Conservation (phyloP, 2,329 filamentous ascomycete species). For the Cercospora janseana region DNA sequence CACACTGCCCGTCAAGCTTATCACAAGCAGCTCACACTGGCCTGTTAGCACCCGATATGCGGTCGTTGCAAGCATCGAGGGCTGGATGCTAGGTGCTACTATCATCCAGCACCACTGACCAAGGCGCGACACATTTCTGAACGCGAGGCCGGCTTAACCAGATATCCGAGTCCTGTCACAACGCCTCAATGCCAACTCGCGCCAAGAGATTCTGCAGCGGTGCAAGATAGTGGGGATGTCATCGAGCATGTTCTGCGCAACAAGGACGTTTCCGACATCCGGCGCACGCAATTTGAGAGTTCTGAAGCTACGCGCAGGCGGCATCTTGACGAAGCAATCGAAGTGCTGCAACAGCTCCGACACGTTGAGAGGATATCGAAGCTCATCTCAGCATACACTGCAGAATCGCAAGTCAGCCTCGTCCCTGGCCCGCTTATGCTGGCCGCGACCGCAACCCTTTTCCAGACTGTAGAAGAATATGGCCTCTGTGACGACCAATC, state of each 20-base stretch:
- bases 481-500: not conserved
- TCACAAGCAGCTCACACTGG: not conserved
- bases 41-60: conserved; percentile 16
- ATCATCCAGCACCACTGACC: conserved; percentile 26
- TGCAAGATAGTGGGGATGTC: not conserved
- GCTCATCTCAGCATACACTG: not conserved
- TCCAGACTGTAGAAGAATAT: not conserved
- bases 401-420: not conserved
- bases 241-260: not conserved
- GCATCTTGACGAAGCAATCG: not conserved
- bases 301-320: not conserved
- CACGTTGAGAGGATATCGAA: not conserved
- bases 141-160: not conserved
- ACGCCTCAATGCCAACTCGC: not conserved
- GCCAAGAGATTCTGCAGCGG: not conserved
- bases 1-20: not conserved
- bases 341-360: not conserved
- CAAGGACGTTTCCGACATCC: not conserved
- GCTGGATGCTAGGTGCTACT: conserved; percentile 16
- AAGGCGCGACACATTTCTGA: not conserved
- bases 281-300: not conserved
- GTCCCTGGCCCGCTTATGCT: conserved; percentile 6
- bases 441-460: conserved; percentile 5
- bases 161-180: not conserved
- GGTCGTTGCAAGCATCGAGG: conserved; percentile 19